Conservation (phyloP, 768 basidiomycete species). For the Termitomyces sp. region DNA sequence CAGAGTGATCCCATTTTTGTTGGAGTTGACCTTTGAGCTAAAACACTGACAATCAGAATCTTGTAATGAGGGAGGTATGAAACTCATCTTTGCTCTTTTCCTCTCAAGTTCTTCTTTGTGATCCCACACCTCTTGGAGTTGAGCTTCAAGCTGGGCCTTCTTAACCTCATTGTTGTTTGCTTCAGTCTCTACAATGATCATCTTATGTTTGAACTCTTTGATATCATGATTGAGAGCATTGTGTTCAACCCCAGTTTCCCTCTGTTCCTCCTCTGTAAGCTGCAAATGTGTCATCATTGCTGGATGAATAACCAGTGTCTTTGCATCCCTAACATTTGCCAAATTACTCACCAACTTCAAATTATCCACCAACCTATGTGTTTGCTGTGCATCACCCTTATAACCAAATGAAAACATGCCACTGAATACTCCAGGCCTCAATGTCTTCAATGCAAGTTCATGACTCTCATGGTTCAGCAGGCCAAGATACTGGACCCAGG, state of each 20-base stretch:
- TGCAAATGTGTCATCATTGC: constrained; percentile 73
- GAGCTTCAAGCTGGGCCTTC: constrained; percentile 42
- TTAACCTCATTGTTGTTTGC: constrained; percentile 55
- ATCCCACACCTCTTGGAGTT: too few species aligned
- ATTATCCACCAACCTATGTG: constrained; percentile 63
- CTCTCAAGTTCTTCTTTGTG: too few species aligned
- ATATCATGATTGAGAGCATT: constrained; percentile 37
- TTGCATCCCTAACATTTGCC: constrained; percentile 73
- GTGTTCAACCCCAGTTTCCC: constrained; percentile 60
- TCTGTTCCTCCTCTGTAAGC: constrained; percentile 56
- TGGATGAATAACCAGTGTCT: constrained; percentile 78
- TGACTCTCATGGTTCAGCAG: constrained; percentile 53
- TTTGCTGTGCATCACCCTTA: constrained; percentile 49
- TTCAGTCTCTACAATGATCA: constrained; percentile 43
- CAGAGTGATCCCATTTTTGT: constrained; percentile 46
- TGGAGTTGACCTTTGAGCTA: constrained; percentile 32
- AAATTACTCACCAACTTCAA: constrained; percentile 65
- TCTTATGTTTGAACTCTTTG: constrained; percentile 25
- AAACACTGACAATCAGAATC: neutral
- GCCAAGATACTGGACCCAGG: too few species aligned
- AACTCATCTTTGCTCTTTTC: too few species aligned
- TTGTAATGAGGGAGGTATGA: neutral
- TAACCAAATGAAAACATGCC: constrained; percentile 79
- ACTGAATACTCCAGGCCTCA: constrained; percentile 50
- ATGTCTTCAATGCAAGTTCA: constrained; percentile 49